Evolutionary conservation across 2,329 filamentous ascomycete species (phyloP).

Genomic region (Trichoderma atroviride): DNA sequence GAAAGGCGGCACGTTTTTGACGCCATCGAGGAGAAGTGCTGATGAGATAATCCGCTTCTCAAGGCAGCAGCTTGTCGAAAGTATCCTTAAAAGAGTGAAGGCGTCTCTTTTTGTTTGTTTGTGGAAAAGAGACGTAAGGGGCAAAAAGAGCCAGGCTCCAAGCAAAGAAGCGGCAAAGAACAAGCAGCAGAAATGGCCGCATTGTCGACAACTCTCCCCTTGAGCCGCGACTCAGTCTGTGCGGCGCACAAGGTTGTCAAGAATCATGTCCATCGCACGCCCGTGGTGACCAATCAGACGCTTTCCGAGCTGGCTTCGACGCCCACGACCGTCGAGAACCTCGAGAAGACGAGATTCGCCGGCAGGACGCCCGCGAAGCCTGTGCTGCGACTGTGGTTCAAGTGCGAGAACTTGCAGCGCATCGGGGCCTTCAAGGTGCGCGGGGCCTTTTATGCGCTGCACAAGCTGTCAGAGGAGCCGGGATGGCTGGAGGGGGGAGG

Average conservation of each 20-base stretch:
- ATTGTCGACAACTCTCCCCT: constrained; percentile 58
- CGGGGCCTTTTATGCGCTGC: constrained; percentile 85
- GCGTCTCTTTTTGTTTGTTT: too few relatives aligned
- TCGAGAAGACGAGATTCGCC: constrained; percentile 60
- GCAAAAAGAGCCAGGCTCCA: neutral
- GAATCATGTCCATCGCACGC: constrained; percentile 78
- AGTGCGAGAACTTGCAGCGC: constrained; percentile 91
- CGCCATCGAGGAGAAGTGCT: neutral
- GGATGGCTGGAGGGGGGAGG: constrained; percentile 64
- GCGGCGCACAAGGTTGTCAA: constrained; percentile 73
- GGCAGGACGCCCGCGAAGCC: constrained; percentile 63
- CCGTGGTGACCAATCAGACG: constrained; percentile 77
- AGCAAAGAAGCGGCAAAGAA: constrained; percentile 7
- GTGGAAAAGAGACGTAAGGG: neutral
- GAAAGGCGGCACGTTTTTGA: neutral
- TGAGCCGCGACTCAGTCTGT: constrained; percentile 72
- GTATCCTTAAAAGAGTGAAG: neutral
- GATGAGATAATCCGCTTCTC: constrained; percentile 1
- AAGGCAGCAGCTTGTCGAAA: neutral
- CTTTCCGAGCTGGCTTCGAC: constrained; percentile 75
- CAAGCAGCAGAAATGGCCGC: constrained; percentile 52
- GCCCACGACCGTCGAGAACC: constrained; percentile 58
- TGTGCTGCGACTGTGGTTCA: constrained; percentile 80
- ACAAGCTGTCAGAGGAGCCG: constrained; percentile 64
- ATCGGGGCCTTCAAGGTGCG: constrained; percentile 92